Conservation (phyloP, 2,329 filamentous ascomycete genomes). For the Pyrenophora tritici-repentis region DNA sequence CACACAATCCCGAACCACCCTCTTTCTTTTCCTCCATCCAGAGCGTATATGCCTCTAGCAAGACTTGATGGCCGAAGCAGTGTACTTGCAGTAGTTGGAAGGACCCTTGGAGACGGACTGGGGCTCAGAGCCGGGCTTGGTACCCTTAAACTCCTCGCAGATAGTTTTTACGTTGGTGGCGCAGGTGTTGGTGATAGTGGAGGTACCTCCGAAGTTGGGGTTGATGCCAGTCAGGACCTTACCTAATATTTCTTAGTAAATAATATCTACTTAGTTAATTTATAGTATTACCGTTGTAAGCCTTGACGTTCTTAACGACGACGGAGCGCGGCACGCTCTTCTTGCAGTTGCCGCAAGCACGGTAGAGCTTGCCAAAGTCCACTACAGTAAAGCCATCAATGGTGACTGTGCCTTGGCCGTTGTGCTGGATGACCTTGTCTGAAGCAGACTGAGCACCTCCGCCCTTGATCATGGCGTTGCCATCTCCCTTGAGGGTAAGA, state of each 20-base stretch:
- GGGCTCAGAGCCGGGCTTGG: conserved; percentile 37
- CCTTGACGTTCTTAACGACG: conserved; percentile 52
- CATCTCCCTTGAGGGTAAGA: conserved; percentile 45
- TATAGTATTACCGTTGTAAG: conserved; percentile 48
- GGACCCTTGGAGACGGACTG: conserved; percentile 36
- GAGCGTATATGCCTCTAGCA: conserved; percentile 27
- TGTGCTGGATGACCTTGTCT: conserved; percentile 53
- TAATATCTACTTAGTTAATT: no score
- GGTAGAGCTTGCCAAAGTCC: conserved; percentile 53
- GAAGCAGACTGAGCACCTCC: conserved; percentile 47
- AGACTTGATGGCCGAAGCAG: conserved; percentile 35
- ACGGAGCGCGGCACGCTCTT: conserved; percentile 53
- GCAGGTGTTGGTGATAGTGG: conserved; percentile 49
- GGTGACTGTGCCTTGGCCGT: conserved; percentile 48
- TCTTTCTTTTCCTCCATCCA: no score
- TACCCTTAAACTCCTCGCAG: conserved; percentile 45
- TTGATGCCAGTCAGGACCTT: conserved; percentile 57
- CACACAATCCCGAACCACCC: no score
- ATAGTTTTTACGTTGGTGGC: conserved; percentile 38
- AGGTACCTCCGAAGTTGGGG: conserved; percentile 57
- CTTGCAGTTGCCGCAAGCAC: conserved; percentile 56
- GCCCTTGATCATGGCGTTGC: conserved; percentile 47
- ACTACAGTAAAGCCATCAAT: conserved; percentile 44
- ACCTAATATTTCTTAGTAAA: no score
- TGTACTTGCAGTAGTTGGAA: conserved; percentile 39